These are phyloP conservation scores for Lithospermum erythrorhizon DNA, from an alignment of 257 asterid species.

Conservation along the genomic window DNA sequence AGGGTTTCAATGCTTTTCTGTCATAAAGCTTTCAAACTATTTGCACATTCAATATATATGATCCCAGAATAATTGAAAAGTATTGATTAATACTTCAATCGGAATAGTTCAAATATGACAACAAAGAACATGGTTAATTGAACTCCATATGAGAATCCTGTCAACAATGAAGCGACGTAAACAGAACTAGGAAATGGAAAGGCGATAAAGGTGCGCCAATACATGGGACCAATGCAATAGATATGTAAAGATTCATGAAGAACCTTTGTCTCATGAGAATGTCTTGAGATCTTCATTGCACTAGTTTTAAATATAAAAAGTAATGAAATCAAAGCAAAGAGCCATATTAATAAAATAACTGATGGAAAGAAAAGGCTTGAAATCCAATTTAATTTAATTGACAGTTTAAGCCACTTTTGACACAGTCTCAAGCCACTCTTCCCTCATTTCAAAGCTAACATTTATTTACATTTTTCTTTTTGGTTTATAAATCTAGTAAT, in stretches of 20 bases:
- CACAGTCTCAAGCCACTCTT: no score
- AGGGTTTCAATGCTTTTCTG: conserved; percentile 21
- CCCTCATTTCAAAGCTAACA: no score
- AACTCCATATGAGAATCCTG: conserved; percentile 21
- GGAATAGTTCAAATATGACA: conserved; percentile 18
- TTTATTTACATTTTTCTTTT: no score
- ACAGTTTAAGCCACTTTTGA: no score
- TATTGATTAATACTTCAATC: conserved; percentile 20
- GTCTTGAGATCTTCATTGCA: conserved; percentile 10
- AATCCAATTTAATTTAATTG: no score
- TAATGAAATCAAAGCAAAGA: conserved; percentile 18
- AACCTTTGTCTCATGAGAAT: conserved; percentile 19
- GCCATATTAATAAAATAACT: no score
- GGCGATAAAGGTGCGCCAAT: conserved; percentile 20
- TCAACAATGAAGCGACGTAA: conserved; percentile 13
- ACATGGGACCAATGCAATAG: conserved; percentile 12
- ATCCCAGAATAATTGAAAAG: conserved; percentile 24
- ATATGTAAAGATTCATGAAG: conserved; percentile 12
- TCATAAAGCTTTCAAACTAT: conserved; percentile 25
- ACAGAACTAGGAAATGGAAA: conserved; percentile 15
- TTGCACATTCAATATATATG: conserved; percentile 22
- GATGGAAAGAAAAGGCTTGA: no score
- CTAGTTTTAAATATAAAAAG: conserved; percentile 16
- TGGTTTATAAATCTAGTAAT: no score
- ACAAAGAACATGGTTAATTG: conserved; percentile 22